A percentile compares a stretch with the other conserved stretches of the same genome.
Conservation (phyloP, 2,329 filamentous ascomycete species). For the Pyrenophora teres region DNA sequence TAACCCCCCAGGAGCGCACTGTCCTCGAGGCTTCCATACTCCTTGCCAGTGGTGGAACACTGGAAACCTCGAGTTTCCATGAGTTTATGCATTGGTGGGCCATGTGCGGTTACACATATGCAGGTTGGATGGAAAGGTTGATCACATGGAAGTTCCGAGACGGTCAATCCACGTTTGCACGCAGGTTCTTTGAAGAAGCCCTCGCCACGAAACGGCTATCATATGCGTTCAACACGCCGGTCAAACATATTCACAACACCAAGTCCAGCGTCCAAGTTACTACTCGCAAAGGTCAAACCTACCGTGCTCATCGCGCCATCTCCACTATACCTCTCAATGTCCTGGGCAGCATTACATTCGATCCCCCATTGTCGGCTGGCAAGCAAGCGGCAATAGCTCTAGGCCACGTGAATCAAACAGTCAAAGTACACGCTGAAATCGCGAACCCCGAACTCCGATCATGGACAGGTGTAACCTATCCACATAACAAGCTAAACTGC, state of each 20-base stretch:
- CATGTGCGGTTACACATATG: constrained; percentile 27
- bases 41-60: constrained; percentile 51
- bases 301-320: constrained; percentile 40
- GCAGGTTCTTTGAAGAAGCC: constrained; percentile 54
- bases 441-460: constrained; percentile 50
- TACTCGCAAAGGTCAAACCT: constrained; percentile 39
- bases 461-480: constrained; percentile 52
- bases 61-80: constrained; percentile 53
- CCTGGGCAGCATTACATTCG: constrained; percentile 49
- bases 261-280: constrained; percentile 41
- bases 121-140: constrained; percentile 52
- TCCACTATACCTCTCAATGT: constrained; percentile 55
- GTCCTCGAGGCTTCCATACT: constrained; percentile 51
- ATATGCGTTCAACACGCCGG: constrained; percentile 51
- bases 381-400: constrained; percentile 47
- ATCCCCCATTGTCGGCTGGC: constrained; percentile 45
- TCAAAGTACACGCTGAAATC: constrained; percentile 56
- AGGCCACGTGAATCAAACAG: constrained; percentile 54
- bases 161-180: constrained; percentile 55
- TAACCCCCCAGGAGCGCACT: constrained; percentile 51
- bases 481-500: constrained; percentile 51
- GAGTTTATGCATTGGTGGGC: constrained; percentile 56
- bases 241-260: constrained; percentile 40
- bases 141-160: constrained; percentile 41
- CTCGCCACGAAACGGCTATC: constrained; percentile 45